Evolutionary conservation across 305 asterid species (phyloP), one percentile per base, ranked within the genome.

Genomic region (Euphrasia arctica): DNA sequence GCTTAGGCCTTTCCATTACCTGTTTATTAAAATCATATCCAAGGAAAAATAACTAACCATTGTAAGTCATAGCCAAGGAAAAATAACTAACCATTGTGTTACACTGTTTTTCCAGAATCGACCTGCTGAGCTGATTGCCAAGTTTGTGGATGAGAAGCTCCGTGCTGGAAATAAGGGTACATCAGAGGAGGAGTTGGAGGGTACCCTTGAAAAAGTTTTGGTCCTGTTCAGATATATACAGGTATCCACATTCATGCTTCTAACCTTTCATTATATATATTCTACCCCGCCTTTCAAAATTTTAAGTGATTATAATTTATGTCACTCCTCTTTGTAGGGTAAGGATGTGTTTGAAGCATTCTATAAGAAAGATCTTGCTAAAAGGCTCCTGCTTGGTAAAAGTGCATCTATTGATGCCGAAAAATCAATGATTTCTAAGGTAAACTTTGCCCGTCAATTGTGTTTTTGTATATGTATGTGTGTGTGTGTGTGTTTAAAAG

Each of bases 161-260:
- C 97, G 98, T 31, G 94, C 96, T 58, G 97, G 99, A 56, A 88
- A 90, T 79, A 90, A 93, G 81, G 99, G 99, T 65, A 84, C 90
- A 52, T 91, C 97, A 41, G 98, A 94, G 83, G 99, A 94, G 83
- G 99, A 90, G 70, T 77, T 94, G 78, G 99, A 94, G 90, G 87
- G 95, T 57, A 90, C 90, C 67, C 87, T 94, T 54, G 98, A 94
- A 71, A 94, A 85, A 80, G 98, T 91, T 68, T 75, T 94, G 86
- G 89, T 88, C 62, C 78, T 94, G 69, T 94, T 94, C 83, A 84
- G 98, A 78, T 90, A 78, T 81, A 91, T 94, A 73, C 98, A 90
- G 95, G 99, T 86, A 81, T 6, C 41, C 22, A 34, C 10, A 9
- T 10, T 52, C 29, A 41, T 61, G 61, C 45, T 52, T 34, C 18